phyloP scores from a whole-genome alignment of 2,329 filamentous ascomycete species.

The Thielaviopsis ethacetica region DNA sequence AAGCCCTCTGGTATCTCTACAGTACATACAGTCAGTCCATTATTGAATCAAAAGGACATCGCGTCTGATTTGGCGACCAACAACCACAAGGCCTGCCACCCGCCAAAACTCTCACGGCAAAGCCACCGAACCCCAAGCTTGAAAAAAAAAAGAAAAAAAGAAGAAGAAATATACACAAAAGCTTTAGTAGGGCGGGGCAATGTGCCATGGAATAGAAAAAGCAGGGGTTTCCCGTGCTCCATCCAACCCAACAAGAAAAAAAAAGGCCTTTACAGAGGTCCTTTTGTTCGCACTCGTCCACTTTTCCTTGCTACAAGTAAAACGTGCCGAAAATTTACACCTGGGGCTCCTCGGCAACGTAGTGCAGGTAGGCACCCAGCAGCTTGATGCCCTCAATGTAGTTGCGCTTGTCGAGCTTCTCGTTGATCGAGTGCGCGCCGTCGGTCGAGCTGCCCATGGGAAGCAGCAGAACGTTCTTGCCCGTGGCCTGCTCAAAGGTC shows the following conservation, averaged over 20 bases:
- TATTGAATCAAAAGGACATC: not conserved
- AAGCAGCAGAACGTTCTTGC: constrained; percentile 89
- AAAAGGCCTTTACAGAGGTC: not conserved
- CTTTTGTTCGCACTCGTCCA: not conserved
- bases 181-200: not conserved
- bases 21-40: too few relatives aligned
- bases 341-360: constrained; percentile 76
- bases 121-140: not conserved
- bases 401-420: constrained; percentile 92
- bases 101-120: not conserved
- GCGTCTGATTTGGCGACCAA: not conserved
- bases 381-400: constrained; percentile 98
- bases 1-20: not conserved
- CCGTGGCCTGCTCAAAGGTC: constrained; percentile 92
- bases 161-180: not conserved
- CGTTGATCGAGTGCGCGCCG: constrained; percentile 93
- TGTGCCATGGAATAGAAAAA: not conserved
- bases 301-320: not conserved
- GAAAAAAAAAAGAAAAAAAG: not conserved
- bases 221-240: not conserved
- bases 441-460: constrained; percentile 97
- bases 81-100: not conserved
- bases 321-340: constrained; percentile 14
- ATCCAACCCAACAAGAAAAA: not conserved
- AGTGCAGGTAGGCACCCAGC: constrained; percentile 86